phyloP scores from a whole-genome alignment of 2,329 filamentous ascomycete species.

The Colletotrichum karsti region DNA sequence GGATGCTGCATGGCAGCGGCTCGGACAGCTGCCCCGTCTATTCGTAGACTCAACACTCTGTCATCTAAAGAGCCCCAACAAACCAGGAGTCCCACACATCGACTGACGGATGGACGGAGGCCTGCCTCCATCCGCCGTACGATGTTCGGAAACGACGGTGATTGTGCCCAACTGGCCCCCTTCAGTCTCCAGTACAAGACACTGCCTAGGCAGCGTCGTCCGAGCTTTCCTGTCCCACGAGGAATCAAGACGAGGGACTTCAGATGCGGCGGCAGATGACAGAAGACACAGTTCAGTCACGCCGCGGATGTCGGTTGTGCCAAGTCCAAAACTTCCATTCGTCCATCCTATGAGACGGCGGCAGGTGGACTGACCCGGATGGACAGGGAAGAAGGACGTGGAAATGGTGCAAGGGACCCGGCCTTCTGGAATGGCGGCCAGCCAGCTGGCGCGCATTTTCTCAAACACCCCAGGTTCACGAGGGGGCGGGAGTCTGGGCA shows the following conservation, averaged over 20 bases:
- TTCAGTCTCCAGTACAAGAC: conserved; percentile 10
- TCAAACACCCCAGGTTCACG: conserved; percentile 6
- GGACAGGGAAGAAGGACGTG: conserved; percentile 12
- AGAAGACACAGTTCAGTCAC: neutral
- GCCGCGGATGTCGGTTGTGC: conserved; percentile 19
- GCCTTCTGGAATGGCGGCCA: conserved; percentile 16
- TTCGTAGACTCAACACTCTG: conserved; percentile 24
- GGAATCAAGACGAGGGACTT: neutral
- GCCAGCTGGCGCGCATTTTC: conserved; percentile 2
- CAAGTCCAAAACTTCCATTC: conserved; percentile 29
- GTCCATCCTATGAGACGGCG: conserved; percentile 26
- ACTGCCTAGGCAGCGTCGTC: no score
- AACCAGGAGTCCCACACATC: conserved; percentile 13
- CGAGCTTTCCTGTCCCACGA: neutral
- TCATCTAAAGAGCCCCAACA: conserved; percentile 20
- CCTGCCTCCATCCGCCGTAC: neutral
- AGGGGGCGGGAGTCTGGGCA: neutral
- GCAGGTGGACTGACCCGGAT: conserved; percentile 25
- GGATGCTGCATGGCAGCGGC: conserved; percentile 4
- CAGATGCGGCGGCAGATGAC: conserved; percentile 7
- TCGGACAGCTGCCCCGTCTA: neutral
- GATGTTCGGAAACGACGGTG: conserved; percentile 16
- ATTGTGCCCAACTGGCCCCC: neutral
- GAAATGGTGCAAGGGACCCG: conserved; percentile 16
- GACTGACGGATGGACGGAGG: neutral